Percentiles rank a stretch among this genome's conserved stretches.
These are phyloP conservation scores for Botryotinia globosa DNA, from an alignment of 2,329 filamentous ascomycete genomes.

Conservation along the genomic window DNA sequence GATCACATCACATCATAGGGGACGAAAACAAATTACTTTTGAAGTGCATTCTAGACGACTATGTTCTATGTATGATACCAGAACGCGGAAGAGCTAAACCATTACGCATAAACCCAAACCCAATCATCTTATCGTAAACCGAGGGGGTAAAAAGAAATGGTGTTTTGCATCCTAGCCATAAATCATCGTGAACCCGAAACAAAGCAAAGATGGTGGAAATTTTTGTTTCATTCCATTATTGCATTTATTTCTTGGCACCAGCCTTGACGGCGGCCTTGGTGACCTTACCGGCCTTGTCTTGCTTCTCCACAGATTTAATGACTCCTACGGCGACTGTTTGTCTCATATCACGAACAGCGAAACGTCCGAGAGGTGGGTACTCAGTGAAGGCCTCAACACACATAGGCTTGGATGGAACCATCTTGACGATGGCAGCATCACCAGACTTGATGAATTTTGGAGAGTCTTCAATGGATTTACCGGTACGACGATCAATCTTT, in stretches of 20 bases:
- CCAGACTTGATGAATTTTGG: conserved; percentile 99
- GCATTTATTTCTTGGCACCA: conserved; percentile 40
- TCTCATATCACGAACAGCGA: conserved; percentile 65
- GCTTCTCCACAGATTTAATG: not conserved
- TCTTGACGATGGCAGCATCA: conserved; percentile 99
- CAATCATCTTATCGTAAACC: conserved; percentile 18
- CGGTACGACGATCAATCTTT: conserved; percentile 99
- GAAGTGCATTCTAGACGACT: conserved; percentile 17
- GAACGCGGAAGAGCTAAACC: conserved; percentile 7
- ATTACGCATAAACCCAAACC: conserved; percentile 7
- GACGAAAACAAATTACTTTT: not conserved
- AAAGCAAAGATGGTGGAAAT: not conserved
- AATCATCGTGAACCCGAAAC: conserved; percentile 12
- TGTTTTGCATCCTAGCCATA: not conserved
- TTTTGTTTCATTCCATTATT: conserved; percentile 14
- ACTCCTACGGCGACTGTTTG: not conserved
- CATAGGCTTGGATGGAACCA: conserved; percentile 99
- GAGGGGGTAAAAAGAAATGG: not conserved
- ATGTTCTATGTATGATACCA: conserved; percentile 16
- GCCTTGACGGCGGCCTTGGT: conserved; percentile 43
- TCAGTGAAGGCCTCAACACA: conserved; percentile 99
- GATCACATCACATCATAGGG: no score
- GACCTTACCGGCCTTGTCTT: conserved; percentile 21
- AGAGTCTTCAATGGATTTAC: conserved; percentile 85
- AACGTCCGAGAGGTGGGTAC: conserved; percentile 98